These are phyloP conservation scores for Silybum marianum DNA, from an alignment of 129 eudicot genomes.

Conservation along the genomic window DNA sequence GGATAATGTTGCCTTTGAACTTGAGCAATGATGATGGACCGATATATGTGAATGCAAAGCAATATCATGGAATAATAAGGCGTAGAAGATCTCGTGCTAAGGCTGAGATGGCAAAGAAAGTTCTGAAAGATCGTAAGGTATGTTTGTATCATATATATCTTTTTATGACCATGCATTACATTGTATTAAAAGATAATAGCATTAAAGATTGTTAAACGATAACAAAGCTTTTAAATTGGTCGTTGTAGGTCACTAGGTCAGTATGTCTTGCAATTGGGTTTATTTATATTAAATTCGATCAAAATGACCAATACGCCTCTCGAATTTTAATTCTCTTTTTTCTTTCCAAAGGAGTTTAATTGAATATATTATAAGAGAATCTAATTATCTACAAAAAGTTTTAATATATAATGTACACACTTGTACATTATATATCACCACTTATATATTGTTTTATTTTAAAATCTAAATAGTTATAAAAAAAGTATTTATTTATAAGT, in stretches of 20 bases:
- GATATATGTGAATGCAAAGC: conserved; percentile 83
- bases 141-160: not conserved
- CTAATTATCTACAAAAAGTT: not conserved
- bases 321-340: not conserved
- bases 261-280: too few relatives aligned
- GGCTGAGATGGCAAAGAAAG: conserved; percentile 54
- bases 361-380: not conserved
- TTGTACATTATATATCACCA: not conserved
- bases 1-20: conserved; percentile 76
- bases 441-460: not conserved
- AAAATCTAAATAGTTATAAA: too few relatives aligned
- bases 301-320: not conserved
- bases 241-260: not conserved
- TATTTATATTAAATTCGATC: not conserved
- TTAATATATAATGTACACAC: not conserved
- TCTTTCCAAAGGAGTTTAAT: not conserved
- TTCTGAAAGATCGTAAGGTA: conserved; percentile 66
- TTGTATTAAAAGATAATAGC: not conserved
- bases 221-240: not conserved
- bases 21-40: conserved; percentile 74
- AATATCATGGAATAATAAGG: conserved; percentile 78
- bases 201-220: not conserved
- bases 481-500: not conserved
- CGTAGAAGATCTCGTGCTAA: conserved; percentile 82
- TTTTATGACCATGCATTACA: conserved; percentile 4